Conservation (phyloP, 164 flowering plant genomes). For the Taxillus chinensis region DNA sequence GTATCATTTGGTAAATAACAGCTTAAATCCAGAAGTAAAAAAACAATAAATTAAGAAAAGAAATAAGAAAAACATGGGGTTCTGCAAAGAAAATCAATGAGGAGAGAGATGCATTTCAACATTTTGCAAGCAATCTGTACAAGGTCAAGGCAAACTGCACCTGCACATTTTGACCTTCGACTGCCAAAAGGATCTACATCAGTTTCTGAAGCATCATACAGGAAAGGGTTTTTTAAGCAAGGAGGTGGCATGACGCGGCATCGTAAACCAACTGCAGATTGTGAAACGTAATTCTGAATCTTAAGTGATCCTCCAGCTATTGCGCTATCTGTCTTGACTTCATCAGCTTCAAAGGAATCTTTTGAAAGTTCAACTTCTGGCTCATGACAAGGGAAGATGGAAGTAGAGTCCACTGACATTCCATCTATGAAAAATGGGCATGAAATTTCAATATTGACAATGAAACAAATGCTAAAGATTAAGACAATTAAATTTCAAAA, state of each 20-base stretch:
- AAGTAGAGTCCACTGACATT: not conserved
- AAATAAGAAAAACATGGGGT: too few species aligned
- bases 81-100: too few species aligned
- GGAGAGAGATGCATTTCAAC: too few species aligned
- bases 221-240: constrained; percentile 78
- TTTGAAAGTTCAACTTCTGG: constrained; percentile 24
- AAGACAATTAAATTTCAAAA: too few species aligned
- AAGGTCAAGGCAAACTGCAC: constrained; percentile 19
- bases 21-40: not conserved
- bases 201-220: constrained; percentile 30
- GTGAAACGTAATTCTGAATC: constrained; percentile 23
- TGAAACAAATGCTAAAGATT: too few species aligned
- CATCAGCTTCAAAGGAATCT: constrained; percentile 29
- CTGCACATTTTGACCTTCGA: constrained; percentile 66
- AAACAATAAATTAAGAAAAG: too few species aligned
- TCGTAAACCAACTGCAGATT: constrained; percentile 84
- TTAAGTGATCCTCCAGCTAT: constrained; percentile 18
- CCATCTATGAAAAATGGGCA: too few species aligned
- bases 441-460: too few species aligned
- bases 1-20: constrained; percentile 1
- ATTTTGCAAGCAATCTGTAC: not conserved
- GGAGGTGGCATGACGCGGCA: constrained; percentile 92
- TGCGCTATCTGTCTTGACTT: constrained; percentile 19
- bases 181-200: constrained; percentile 57
- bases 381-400: constrained; percentile 20